phyloP scores from a whole-genome alignment of 2,329 filamentous ascomycete genomes.

The Pseudogymnoascus sp. region DNA sequence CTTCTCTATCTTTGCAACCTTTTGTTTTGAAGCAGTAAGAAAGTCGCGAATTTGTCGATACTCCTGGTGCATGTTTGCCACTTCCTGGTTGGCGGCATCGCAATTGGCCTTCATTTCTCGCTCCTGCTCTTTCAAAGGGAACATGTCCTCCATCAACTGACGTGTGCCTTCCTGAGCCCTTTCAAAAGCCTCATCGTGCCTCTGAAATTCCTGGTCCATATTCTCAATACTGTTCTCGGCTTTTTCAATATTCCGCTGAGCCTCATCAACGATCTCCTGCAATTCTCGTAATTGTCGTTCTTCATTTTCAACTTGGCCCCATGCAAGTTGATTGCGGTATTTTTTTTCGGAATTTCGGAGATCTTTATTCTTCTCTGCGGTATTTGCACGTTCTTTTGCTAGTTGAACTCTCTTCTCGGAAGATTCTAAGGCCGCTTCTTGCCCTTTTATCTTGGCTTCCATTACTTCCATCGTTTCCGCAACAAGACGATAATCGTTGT shows the following conservation, averaged over 20 bases:
- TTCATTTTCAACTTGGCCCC: conserved; percentile 75
- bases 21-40: conserved; percentile 45
- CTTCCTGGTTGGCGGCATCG: conserved; percentile 44
- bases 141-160: conserved; percentile 25
- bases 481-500: conserved; percentile 82
- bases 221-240: conserved; percentile 42
- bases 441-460: conserved; percentile 52
- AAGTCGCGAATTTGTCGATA: conserved; percentile 57
- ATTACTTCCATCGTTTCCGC: conserved; percentile 70
- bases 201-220: conserved; percentile 32
- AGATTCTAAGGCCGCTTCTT: conserved; percentile 53
- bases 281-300: conserved; percentile 48
- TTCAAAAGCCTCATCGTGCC: conserved; percentile 30
- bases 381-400: conserved; percentile 55
- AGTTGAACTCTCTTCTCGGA: conserved; percentile 52
- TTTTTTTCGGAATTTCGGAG: conserved; percentile 54
- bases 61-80: conserved; percentile 49
- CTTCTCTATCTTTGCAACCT: conserved; percentile 37
- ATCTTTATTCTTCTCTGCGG: conserved; percentile 57
- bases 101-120: conserved; percentile 43
- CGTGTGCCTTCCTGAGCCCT: conserved; percentile 22
- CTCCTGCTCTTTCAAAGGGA: conserved; percentile 39
- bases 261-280: conserved; percentile 26
- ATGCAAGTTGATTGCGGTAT: conserved; percentile 64
- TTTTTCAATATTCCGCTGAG: conserved; percentile 32